A percentile compares a stretch with the other conserved stretches of the same genome.
phyloP scores from a whole-genome alignment of 2,329 filamentous ascomycete species.

The Botryosphaeria dothidea region DNA sequence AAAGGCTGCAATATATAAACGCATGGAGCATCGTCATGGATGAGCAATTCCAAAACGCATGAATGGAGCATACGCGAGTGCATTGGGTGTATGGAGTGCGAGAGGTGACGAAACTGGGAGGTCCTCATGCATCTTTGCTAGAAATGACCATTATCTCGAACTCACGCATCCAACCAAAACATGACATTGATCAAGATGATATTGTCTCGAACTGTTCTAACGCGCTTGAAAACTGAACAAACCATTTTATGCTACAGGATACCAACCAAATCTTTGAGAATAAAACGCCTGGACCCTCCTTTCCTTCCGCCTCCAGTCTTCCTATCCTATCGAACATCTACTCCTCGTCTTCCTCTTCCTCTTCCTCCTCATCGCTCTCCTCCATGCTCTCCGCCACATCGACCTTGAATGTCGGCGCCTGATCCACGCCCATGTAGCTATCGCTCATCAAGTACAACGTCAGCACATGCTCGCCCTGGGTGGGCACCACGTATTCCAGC shows the following conservation, averaged over 20 bases:
- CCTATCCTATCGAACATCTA: neutral
- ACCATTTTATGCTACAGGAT: neutral
- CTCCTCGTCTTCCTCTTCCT: conserved; percentile 58
- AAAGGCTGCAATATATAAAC: neutral
- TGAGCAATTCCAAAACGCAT: too few relatives aligned
- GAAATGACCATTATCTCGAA: too few relatives aligned
- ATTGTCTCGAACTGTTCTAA: too few relatives aligned
- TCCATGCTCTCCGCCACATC: conserved; percentile 91
- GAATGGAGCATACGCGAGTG: too few relatives aligned
- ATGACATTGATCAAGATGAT: too few relatives aligned
- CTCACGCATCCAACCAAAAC: too few relatives aligned
- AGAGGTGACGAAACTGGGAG: too few relatives aligned
- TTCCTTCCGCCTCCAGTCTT: too few relatives aligned
- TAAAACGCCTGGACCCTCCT: neutral
- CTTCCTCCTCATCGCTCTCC: conserved; percentile 84
- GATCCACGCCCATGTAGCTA: conserved; percentile 94
- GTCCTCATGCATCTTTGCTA: too few relatives aligned
- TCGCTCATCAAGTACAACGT: conserved; percentile 97
- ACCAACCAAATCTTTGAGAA: neutral
- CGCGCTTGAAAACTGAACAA: neutral
- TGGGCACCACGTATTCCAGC: conserved; percentile 86
- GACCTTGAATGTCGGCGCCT: conserved; percentile 86
- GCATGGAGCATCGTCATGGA: too few relatives aligned
- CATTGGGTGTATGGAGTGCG: too few relatives aligned
- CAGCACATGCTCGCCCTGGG: conserved; percentile 79